Evolutionary conservation across 352 stramenopile species (phyloP).

Genomic region (Elongisporangium prolatum): DNA sequence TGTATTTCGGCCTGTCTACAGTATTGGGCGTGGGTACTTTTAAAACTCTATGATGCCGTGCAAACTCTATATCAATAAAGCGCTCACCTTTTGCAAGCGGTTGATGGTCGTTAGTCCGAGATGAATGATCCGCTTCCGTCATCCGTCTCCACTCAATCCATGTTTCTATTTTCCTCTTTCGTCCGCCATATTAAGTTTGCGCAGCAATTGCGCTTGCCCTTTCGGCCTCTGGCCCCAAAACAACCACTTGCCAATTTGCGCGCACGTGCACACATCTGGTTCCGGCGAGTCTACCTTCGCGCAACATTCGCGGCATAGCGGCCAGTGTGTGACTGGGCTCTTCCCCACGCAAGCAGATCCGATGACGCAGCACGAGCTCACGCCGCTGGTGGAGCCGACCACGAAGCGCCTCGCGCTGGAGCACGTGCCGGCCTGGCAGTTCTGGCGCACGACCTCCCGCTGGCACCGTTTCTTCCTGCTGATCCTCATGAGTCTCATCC

Average conservation of each 20-base stretch:
- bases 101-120: not conserved
- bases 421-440: conserved; percentile 48
- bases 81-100: not conserved
- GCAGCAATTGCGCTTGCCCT: too few relatives aligned
- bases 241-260: not conserved
- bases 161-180: not conserved
- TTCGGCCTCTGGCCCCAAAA: too few relatives aligned
- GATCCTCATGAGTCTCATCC: conserved; percentile 81
- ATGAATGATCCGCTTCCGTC: not conserved
- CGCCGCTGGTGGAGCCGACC: conserved; percentile 21
- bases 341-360: conserved; percentile 18
- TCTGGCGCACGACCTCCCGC: conserved; percentile 61
- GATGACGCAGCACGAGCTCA: conserved; percentile 20
- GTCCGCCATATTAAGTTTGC: not conserved
- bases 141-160: not conserved
- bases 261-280: conserved; percentile 1
- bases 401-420: conserved; percentile 17
- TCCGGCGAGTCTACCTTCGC: conserved; percentile 9
- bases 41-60: not conserved
- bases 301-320: conserved; percentile 1
- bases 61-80: not conserved
- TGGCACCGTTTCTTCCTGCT: conserved; percentile 79
- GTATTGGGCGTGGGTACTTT: not conserved
- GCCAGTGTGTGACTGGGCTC: not conserved
- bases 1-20: not conserved